These are phyloP conservation scores for Lithocarpus polystachyus DNA, from an alignment of 306 rosid species.

Conservation along the genomic window DNA sequence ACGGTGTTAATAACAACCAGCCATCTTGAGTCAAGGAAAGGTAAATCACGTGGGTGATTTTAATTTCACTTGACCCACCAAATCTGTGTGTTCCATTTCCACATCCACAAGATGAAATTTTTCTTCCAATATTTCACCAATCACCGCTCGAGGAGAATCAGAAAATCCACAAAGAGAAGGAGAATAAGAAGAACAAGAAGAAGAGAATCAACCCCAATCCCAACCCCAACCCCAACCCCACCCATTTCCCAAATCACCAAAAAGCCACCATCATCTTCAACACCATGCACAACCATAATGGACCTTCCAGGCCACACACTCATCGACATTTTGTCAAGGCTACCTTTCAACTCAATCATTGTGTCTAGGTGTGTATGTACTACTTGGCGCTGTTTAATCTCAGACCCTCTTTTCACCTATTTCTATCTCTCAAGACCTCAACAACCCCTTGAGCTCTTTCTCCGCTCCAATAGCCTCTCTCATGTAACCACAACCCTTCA, in stretches of 20 bases:
- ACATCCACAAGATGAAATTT: background rate
- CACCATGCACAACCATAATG: background rate
- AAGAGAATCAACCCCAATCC: background rate
- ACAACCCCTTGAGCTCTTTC: conserved; percentile 1
- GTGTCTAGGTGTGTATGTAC: conserved; percentile 8
- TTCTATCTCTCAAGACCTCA: background rate
- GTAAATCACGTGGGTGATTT: too few species aligned
- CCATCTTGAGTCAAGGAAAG: too few species aligned
- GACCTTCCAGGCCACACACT: conserved; percentile 1
- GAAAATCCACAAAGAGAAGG: background rate
- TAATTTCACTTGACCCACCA: too few species aligned
- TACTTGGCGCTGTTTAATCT: background rate
- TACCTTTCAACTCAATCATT: conserved; percentile 2
- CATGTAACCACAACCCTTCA: background rate
- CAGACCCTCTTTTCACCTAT: background rate
- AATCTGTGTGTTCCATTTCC: too few species aligned
- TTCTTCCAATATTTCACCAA: background rate
- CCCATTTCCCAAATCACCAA: background rate
- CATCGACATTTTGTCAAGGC: conserved; percentile 14
- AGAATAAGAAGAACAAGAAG: background rate
- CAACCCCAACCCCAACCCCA: too few species aligned
- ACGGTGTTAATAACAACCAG: too few species aligned
- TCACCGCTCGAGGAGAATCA: background rate
- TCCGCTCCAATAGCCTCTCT: background rate
- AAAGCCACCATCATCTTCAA: background rate